Conservation (phyloP, 306 rosid species). For the Rubus parviflorus region DNA sequence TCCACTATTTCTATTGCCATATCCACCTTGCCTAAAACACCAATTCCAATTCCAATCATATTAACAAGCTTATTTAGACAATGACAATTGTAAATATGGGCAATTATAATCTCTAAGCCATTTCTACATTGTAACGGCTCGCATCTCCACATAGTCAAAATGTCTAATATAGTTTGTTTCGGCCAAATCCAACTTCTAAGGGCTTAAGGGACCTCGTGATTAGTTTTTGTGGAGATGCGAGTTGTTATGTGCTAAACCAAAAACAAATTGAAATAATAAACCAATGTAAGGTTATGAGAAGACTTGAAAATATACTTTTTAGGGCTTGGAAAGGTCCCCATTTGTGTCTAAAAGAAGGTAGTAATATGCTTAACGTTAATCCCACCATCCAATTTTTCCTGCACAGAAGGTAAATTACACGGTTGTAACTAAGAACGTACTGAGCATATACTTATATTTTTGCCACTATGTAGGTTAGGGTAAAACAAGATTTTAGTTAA, state of each 20-base stretch:
- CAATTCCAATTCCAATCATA: not conserved
- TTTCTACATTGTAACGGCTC: not conserved
- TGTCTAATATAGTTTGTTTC: not conserved
- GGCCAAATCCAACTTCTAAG: not conserved
- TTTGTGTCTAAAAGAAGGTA: constrained; percentile 18
- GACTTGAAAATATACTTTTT: not conserved
- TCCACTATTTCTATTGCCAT: constrained; percentile 5
- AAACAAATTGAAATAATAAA: not conserved
- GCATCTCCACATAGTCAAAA: not conserved
- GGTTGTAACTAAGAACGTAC: not conserved
- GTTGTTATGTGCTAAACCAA: not conserved
- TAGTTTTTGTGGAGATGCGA: not conserved
- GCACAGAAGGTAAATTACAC: not conserved
- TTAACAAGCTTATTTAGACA: not conserved
- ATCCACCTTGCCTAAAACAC: constrained; percentile 10
- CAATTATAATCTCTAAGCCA: not conserved
- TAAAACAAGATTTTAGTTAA: not conserved
- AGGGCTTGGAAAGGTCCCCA: constrained; percentile 13
- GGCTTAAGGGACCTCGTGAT: too few species aligned
- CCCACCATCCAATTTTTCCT: constrained; percentile 15
- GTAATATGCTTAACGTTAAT: not conserved
- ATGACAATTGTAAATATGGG: not conserved
- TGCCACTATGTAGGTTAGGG: too few species aligned
- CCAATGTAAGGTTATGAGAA: not conserved
- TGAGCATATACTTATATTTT: not conserved